These are phyloP conservation scores for Aspergillus kassunensis DNA, from an alignment of 495 filamentous ascomycete species.

Conservation along the genomic window DNA sequence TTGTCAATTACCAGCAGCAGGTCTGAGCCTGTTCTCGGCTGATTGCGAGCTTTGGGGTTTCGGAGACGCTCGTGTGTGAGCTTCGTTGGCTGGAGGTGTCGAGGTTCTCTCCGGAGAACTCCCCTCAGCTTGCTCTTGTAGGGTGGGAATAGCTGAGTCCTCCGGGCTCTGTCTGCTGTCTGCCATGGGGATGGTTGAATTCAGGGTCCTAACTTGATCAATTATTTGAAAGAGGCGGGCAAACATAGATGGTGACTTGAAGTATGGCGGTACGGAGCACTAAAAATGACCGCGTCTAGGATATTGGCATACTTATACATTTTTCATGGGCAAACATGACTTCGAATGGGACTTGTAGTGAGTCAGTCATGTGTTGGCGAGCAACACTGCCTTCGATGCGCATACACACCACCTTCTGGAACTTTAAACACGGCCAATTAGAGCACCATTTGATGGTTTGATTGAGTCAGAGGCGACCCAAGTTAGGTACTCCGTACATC, in stretches of 20 bases:
- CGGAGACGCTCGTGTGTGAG: neutral
- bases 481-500: too few relatives aligned
- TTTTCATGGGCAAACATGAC: neutral
- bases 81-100: neutral
- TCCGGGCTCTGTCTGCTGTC: neutral
- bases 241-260: too few relatives aligned
- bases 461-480: neutral
- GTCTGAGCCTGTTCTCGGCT: constrained; percentile 13
- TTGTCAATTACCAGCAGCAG: constrained; percentile 12
- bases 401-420: neutral
- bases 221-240: too few relatives aligned
- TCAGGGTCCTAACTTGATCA: neutral
- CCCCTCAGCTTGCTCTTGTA: neutral
- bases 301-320: neutral
- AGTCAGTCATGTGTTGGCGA: neutral
- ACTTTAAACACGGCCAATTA: neutral
- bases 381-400: neutral
- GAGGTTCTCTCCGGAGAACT: neutral
- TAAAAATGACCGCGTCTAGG: too few relatives aligned
- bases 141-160: neutral
- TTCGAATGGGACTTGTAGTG: neutral
- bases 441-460: neutral
- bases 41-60: neutral
- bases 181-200: neutral
- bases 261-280: too few relatives aligned